Evolutionary conservation across 1,139 yeast genomes (phyloP).

Genomic region (Pneumocystis carinii): DNA sequence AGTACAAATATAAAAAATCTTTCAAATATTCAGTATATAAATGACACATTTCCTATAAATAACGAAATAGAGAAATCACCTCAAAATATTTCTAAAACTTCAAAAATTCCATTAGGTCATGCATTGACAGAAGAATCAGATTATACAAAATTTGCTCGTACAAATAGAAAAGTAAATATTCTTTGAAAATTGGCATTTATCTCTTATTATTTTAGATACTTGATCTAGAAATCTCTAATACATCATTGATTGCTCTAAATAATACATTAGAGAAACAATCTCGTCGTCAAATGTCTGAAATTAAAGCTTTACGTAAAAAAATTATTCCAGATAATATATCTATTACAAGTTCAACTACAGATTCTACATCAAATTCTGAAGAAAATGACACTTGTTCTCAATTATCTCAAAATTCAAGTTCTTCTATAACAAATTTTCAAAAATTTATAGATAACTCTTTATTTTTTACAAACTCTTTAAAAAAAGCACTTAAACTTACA

Average conservation of each 20-base stretch:
- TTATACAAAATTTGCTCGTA: background rate
- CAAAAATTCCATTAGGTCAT: background rate
- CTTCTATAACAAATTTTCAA: background rate
- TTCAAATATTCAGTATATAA: background rate
- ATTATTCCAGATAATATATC: background rate
- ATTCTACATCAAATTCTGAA: background rate
- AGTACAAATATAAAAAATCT: background rate
- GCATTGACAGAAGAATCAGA: background rate
- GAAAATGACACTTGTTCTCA: background rate
- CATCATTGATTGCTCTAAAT: constrained; percentile 15
- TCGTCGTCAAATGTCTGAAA: constrained; percentile 13
- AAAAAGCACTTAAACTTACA: background rate
- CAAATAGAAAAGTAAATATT: constrained; percentile 1
- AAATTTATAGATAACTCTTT: background rate
- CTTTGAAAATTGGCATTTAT: background rate
- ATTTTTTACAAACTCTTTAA: background rate
- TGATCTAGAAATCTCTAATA: constrained; percentile 16
- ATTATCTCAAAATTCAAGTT: background rate
- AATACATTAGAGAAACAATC: constrained; percentile 15
- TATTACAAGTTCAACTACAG: background rate
- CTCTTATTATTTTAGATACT: constrained; percentile 9
- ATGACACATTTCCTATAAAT: background rate
- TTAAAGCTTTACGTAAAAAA: constrained; percentile 11
- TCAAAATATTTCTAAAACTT: background rate
- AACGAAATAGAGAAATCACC: background rate